Evolutionary conservation across 2,329 filamentous ascomycete genomes (phyloP).

Genomic region (Sporothrix sp.): DNA sequence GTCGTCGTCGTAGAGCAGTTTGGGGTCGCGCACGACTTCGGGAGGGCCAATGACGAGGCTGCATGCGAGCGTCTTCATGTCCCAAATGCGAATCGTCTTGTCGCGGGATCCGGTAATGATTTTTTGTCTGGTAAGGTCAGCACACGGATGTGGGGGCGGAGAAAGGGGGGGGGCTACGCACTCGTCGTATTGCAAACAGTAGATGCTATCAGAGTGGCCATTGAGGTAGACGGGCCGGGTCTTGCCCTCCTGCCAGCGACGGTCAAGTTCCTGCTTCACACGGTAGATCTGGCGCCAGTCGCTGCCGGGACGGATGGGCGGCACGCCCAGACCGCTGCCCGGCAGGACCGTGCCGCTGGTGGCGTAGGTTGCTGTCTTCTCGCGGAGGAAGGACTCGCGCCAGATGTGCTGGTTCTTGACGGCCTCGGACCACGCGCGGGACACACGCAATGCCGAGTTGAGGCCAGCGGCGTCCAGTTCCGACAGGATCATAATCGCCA

Average conservation of each 20-base stretch:
- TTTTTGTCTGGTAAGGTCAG: constrained; percentile 38
- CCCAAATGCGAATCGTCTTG: constrained; percentile 92
- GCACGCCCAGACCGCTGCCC: constrained; percentile 48
- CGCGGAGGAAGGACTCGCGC: constrained; percentile 52
- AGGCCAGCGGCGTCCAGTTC: constrained; percentile 46
- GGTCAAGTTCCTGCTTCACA: constrained; percentile 64
- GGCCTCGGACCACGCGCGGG: constrained; percentile 37
- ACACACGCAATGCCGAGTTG: constrained; percentile 40
- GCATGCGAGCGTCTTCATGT: constrained; percentile 81
- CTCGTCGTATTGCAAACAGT: constrained; percentile 97
- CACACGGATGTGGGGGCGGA: not conserved
- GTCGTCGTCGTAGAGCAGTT: constrained; percentile 42
- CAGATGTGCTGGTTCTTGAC: constrained; percentile 49
- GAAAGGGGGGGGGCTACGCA: constrained; percentile 33
- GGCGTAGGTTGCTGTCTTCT: constrained; percentile 52
- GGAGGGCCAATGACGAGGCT: constrained; percentile 76
- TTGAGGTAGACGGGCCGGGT: constrained; percentile 81
- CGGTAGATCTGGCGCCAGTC: constrained; percentile 83
- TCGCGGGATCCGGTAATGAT: constrained; percentile 96
- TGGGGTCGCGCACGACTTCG: constrained; percentile 45
- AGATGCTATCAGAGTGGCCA: constrained; percentile 91
- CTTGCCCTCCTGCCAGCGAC: constrained; percentile 68
- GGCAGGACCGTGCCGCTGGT: constrained; percentile 43
- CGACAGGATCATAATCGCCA: constrained; percentile 49
- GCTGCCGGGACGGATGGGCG: constrained; percentile 47